Percentiles rank a stretch among this genome's conserved stretches.
Evolutionary conservation across 78 protist species (phyloP).

Genomic region (Isochrysis galbana): DNA sequence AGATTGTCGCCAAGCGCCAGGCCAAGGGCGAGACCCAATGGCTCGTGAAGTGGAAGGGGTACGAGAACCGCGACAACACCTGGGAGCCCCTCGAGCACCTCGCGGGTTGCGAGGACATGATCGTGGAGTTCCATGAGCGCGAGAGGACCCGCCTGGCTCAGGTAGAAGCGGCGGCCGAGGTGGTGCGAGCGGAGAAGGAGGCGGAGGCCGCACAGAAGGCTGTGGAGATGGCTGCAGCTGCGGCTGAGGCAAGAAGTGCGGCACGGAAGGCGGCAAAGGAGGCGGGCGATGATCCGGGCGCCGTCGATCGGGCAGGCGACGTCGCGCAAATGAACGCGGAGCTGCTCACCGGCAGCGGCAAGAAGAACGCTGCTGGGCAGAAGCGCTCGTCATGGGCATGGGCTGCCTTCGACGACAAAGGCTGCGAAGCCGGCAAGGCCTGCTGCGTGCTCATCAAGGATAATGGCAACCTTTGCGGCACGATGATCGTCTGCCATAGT

Average conservation of each 20-base stretch:
- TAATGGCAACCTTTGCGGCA: not conserved
- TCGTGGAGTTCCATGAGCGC: not conserved
- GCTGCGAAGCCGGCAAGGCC: not conserved
- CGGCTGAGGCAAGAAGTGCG: not conserved
- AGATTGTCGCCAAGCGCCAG: not conserved
- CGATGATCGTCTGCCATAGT: not conserved
- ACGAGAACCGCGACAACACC: not conserved
- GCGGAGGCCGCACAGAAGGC: not conserved
- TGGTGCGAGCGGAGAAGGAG: not conserved
- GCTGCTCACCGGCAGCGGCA: not conserved
- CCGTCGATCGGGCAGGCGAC: too few relatives aligned
- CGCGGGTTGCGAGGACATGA: not conserved
- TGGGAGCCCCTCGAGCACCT: constrained; percentile 1
- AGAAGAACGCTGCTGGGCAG: not conserved
- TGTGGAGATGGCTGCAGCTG: too few relatives aligned
- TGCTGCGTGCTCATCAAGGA: not conserved
- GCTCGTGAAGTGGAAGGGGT: not conserved
- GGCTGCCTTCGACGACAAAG: not conserved
- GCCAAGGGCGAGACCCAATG: not conserved
- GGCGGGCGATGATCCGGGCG: too few relatives aligned
- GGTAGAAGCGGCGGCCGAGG: not conserved
- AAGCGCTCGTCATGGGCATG: not conserved
- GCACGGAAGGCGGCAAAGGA: not conserved
- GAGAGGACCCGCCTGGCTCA: not conserved
- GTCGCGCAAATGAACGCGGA: not conserved